Evolutionary conservation across 2,329 filamentous ascomycete genomes (phyloP), one percentile per base, ranked within the genome.

Genomic region (Ophiocordyceps camponoti-saundersi): DNA sequence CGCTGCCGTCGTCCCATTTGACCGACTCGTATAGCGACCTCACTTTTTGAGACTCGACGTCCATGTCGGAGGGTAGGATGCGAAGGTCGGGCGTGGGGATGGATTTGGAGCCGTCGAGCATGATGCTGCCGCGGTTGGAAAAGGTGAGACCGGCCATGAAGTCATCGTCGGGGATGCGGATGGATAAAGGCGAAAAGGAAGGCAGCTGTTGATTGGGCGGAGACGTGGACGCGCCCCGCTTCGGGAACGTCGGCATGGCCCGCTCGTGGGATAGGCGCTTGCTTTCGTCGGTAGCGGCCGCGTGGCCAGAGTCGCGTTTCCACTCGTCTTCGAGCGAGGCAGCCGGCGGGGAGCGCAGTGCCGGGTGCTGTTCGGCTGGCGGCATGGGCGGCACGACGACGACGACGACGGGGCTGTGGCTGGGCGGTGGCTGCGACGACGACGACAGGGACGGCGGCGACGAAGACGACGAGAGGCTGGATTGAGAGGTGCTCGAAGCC

Each of bases 31-130:
- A 79, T 65, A 79, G 74, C 64, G 73, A 78, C 70, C 75, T 77
- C 71, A 79, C 75, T 70, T 78, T 77, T 73, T 74, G 72, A 66
- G 75, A 79, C 66, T 79, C 75, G 65, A 71, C 72, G 67, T 78
- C 73, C 56, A 71, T 61, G 55, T 77, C 73, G 59, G 66, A 64
- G 55, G 72, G 66, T 59, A 76, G 64, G 57, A 77, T 61, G 53
- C 67, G 68, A 54, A 75, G 72, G 59, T 67, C 69, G 52, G 72
- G 71, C 47, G 34, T 15, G n/a, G 34, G 34, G 12, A 16, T n/a
- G 39, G 51, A 52, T 49, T 55, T 65, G 56, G 70, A 70, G 46
- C 68, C 70, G 51, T 71, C 69, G 56, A 79, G 69, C 69, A 81
- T 75, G 55, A 81, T 65, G 61, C 77, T 80, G 52, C 77, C 77